phyloP scores from a whole-genome alignment of 805 yeast species.

The Alloascoidea africana region DNA sequence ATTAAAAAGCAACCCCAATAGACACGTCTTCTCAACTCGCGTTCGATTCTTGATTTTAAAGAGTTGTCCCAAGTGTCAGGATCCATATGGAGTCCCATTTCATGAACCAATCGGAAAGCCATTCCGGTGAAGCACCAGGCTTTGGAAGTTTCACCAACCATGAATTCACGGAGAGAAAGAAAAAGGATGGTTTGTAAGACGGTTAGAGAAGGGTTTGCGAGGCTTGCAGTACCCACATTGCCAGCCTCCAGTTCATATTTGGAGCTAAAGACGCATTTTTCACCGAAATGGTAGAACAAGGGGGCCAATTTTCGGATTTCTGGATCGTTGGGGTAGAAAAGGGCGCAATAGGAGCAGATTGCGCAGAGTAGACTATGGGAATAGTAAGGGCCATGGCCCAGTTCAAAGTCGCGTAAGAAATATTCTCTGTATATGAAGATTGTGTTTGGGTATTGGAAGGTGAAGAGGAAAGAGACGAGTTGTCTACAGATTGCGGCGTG shows the following conservation, averaged over 20 bases:
- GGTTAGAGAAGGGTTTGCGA: slow-evolving; percentile 1
- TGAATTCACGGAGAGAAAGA: background rate
- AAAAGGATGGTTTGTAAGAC: background rate
- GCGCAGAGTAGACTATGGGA: background rate
- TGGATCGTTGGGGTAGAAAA: background rate
- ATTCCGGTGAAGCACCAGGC: background rate
- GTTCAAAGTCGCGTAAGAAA: background rate
- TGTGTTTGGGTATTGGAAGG: background rate
- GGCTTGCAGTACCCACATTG: too few species aligned
- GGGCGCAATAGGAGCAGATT: background rate
- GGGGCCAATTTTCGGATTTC: background rate
- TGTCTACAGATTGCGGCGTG: background rate
- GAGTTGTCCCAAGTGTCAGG: slow-evolving; percentile 1
- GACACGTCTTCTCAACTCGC: background rate
- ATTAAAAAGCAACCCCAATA: background rate
- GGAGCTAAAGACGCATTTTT: background rate
- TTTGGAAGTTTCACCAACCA: background rate
- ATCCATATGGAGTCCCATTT: background rate
- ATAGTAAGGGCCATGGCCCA: slow-evolving; percentile 1
- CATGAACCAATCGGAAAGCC: background rate
- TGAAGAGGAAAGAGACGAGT: background rate
- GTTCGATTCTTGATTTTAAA: background rate
- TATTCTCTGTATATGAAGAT: background rate
- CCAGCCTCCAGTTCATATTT: background rate
- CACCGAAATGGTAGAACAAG: background rate